A percentile compares a stretch with the other conserved stretches of the same genome.
These are phyloP conservation scores for Ceratobasidium sp. DNA, from an alignment of 1,284 basidiomycete genomes.

Conservation along the genomic window DNA sequence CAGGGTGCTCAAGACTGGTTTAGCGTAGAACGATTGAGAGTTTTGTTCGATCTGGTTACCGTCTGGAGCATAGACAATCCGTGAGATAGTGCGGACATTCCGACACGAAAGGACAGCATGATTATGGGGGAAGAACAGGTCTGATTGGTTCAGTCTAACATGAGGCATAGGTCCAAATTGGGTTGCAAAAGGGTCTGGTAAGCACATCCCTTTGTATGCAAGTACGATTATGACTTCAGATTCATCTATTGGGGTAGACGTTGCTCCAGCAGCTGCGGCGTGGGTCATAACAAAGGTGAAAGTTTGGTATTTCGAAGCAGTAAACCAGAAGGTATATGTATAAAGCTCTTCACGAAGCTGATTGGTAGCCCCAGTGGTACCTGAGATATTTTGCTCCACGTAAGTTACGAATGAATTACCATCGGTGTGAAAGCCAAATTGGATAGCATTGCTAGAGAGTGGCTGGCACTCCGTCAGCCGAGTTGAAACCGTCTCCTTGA, in stretches of 20 bases:
- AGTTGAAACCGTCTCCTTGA: not conserved
- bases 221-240: constrained; percentile 16
- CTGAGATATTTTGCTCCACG: not conserved
- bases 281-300: constrained; percentile 5
- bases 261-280: not conserved
- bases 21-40: constrained; percentile 12
- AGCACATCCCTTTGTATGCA: not conserved
- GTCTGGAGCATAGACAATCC: not conserved
- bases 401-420: not conserved
- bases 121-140: not conserved
- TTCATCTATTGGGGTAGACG: not conserved
- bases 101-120: constrained; percentile 10
- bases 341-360: constrained; percentile 1
- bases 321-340: not conserved
- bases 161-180: constrained; percentile 18
- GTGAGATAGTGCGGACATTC: constrained; percentile 12
- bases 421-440: not conserved
- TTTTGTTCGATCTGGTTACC: not conserved
- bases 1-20: constrained; percentile 1
- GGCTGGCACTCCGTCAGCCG: constrained; percentile 16
- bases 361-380: not conserved
- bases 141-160: not conserved
- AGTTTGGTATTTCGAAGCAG: not conserved
- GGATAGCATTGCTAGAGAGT: not conserved
- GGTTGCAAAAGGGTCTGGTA: constrained; percentile 3